Evolutionary conservation across 169 alveolate genomes (phyloP).

Genomic region (Eimeria sp.): DNA sequence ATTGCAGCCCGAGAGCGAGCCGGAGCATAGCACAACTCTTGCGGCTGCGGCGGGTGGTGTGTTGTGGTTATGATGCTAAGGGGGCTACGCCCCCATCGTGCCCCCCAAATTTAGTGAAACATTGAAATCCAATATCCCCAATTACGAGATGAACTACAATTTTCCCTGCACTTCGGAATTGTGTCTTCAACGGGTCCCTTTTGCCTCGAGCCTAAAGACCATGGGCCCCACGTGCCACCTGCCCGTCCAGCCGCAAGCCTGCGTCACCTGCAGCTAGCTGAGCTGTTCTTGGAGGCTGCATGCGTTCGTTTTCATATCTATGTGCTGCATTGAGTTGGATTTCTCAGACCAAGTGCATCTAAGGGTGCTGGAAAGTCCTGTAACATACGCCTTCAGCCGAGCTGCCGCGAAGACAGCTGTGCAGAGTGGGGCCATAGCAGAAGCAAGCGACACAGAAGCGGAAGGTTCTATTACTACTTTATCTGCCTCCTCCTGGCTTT

Average conservation of each 20-base stretch:
- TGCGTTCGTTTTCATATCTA: background rate
- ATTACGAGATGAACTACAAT: no score
- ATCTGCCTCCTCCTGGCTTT: no score
- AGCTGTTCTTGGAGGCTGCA: background rate
- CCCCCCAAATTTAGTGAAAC: background rate
- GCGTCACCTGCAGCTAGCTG: background rate
- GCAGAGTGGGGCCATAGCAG: background rate
- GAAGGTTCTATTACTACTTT: no score
- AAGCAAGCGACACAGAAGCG: no score
- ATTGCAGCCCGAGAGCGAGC: background rate
- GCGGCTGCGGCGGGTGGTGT: background rate
- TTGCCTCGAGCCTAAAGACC: background rate
- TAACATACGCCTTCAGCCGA: background rate
- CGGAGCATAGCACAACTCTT: background rate
- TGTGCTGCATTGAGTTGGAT: background rate
- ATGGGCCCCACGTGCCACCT: slow-evolving; percentile 2
- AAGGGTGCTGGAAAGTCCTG: background rate
- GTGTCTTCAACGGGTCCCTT: background rate
- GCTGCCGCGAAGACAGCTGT: background rate
- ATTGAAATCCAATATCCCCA: no score
- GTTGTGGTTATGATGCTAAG: background rate
- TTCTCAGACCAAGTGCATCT: background rate
- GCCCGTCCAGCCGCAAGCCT: background rate
- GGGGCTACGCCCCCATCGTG: background rate
- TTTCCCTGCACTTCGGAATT: no score